Conservation (phyloP, 148 eudicot species). For the Rheum nobile region DNA sequence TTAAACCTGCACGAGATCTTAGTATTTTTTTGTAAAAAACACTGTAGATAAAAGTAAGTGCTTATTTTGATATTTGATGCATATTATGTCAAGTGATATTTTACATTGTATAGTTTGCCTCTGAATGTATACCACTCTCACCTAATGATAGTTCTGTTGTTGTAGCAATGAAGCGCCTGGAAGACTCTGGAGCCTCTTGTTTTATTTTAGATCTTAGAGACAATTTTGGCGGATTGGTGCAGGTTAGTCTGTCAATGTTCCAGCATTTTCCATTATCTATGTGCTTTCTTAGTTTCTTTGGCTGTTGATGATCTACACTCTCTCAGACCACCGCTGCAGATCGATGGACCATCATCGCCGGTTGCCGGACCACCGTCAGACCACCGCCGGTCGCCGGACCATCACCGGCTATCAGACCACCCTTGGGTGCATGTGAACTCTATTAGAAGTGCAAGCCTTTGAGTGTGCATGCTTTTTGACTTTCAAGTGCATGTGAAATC, state of each 20-base stretch:
- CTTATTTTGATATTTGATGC: not conserved
- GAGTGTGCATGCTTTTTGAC: no score
- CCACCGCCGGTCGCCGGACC: no score
- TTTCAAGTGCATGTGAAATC: no score
- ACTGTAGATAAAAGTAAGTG: not conserved
- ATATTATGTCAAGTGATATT: not conserved
- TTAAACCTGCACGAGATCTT: not conserved
- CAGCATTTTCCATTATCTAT: not conserved
- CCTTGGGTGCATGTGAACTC: no score
- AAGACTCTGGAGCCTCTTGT: conserved; percentile 72
- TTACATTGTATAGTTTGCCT: not conserved
- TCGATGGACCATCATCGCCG: no score
- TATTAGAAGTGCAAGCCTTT: no score
- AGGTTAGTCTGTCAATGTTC: conserved; percentile 36
- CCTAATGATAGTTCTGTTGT: not conserved
- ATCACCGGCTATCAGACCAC: no score
- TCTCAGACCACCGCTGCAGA: no score
- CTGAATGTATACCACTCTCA: not conserved
- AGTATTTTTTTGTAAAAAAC: no score
- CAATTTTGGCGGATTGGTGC: conserved; percentile 88
- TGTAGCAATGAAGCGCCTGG: conserved; percentile 86
- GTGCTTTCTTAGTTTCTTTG: not conserved
- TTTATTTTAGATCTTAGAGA: conserved; percentile 87
- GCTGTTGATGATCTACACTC: not conserved
- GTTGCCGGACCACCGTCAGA: no score